Evolutionary conservation across 306 rosid genomes (phyloP), one percentile per base, ranked within the genome.

Genomic region (Glycine latifolia): DNA sequence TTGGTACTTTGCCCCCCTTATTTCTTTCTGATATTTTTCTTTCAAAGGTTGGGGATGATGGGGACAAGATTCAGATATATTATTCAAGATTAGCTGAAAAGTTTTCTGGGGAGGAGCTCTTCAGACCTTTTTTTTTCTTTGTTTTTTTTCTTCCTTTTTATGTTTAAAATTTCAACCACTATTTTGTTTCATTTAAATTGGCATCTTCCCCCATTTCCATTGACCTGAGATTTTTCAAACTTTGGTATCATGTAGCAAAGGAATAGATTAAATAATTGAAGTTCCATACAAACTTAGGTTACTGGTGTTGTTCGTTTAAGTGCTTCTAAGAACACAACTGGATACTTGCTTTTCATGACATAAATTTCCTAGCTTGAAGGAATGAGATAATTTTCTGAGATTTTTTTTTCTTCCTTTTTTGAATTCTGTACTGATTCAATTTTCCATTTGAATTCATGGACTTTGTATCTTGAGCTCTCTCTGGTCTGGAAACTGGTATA

Each of bases 251-350:
- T 87, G 88, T 90, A 90, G 94, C 89, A 83, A 86, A 89, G 85
- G 80, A 86, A 88, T 87, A 89, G 91, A 72, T 85, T 85, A 84
- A 89, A 92, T 94, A 94, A 94, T 85, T 86, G 76, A 88, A 88
- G 87, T 81, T 82, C 87, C 89, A 88, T 82, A 85, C 87, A 83
- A 86, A 72, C 81, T 82, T 88, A 91, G 93, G 81, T 82, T 75
- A 85, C 82, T 73, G 56, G 54, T 72, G 81, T 81, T 84, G 87
- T 77, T 78, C 87, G 85, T 77, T 82, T 84, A 85, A 82, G 86
- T 88, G 81, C 78, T 82, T 87, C 77, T 65, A 80, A 81, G 70
- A 65, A 87, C 79, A 89, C 73, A 83, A 71, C 63, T 85, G 84
- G 87, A 86, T 78, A 75, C 78, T 78, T 83, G 87, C 82, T 69